These are phyloP conservation scores for Capsella bursapastoris DNA, from an alignment of 345 rosid genomes.

Conservation along the genomic window DNA sequence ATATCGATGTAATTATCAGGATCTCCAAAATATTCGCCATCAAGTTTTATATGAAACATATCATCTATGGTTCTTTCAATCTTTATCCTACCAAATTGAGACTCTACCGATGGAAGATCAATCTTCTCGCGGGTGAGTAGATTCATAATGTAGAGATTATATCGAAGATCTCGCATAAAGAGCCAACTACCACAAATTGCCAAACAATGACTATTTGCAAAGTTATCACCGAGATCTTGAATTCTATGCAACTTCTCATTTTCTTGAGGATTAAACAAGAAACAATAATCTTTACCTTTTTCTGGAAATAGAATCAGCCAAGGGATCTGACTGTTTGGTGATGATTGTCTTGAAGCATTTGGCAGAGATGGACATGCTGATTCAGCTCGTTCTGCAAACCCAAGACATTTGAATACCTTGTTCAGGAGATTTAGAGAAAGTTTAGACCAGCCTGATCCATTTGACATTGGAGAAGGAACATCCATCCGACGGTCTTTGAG, in stretches of 20 bases:
- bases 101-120: neutral
- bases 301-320: slow-evolving; percentile 24
- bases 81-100: neutral
- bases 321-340: slow-evolving; percentile 3
- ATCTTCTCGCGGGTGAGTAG: slow-evolving; percentile 15
- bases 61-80: slow-evolving; percentile 5
- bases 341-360: neutral
- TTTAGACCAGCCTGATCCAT: slow-evolving; percentile 11
- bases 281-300: slow-evolving; percentile 13
- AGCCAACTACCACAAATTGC: slow-evolving; percentile 20
- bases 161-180: neutral
- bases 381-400: slow-evolving; percentile 22
- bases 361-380: slow-evolving; percentile 1
- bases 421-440: slow-evolving; percentile 12
- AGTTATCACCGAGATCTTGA: slow-evolving; percentile 14
- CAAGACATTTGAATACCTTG: neutral
- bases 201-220: slow-evolving; percentile 8
- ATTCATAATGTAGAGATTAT: slow-evolving; percentile 12
- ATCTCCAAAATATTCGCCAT: neutral
- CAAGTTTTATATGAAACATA: neutral
- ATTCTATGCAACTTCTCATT: neutral
- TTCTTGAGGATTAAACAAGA: slow-evolving; percentile 22
- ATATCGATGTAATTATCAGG: neutral
- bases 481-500: neutral
- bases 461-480: neutral